Percentiles rank a stretch among this genome's conserved stretches.
phyloP scores from a whole-genome alignment of 2,329 filamentous ascomycete genomes.

The Whalleya microplaca region DNA sequence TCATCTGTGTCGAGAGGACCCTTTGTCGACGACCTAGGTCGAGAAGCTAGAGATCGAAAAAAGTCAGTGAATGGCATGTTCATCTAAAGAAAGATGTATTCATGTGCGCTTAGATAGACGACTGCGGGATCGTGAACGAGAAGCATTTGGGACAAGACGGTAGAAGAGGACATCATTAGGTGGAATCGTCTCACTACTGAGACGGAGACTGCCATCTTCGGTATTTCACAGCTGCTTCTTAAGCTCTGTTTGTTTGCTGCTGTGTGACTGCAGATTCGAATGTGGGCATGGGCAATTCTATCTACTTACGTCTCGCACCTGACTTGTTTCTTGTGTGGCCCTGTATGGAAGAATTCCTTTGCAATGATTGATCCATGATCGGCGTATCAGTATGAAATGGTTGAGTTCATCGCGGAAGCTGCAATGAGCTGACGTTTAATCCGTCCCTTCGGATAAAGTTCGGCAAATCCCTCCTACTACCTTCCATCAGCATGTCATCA shows the following conservation, averaged over 20 bases:
- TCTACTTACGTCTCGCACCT: conserved; percentile 35
- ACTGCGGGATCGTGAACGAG: no score
- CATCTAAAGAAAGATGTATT: not conserved
- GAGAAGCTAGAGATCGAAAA: conserved; percentile 49
- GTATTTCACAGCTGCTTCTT: no score
- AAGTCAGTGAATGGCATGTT: conserved; percentile 34
- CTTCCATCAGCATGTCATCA: no score
- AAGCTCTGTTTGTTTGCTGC: no score
- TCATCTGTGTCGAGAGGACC: conserved; percentile 78
- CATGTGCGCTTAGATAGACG: no score
- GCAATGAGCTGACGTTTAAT: not conserved
- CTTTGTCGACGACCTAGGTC: conserved; percentile 72
- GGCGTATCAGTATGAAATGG: not conserved
- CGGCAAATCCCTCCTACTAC: no score
- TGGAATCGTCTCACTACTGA: not conserved
- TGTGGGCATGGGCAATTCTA: no score
- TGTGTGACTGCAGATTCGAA: no score
- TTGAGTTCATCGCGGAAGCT: not conserved
- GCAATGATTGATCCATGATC: conserved; percentile 28
- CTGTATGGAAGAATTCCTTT: conserved; percentile 14
- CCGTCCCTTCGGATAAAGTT: no score
- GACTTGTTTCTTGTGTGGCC: conserved; percentile 36
- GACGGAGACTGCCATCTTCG: not conserved
- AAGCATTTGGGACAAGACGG: not conserved
- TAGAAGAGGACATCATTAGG: not conserved